Conservation (phyloP, 148 eudicot genomes). For the Camellia japonica region DNA sequence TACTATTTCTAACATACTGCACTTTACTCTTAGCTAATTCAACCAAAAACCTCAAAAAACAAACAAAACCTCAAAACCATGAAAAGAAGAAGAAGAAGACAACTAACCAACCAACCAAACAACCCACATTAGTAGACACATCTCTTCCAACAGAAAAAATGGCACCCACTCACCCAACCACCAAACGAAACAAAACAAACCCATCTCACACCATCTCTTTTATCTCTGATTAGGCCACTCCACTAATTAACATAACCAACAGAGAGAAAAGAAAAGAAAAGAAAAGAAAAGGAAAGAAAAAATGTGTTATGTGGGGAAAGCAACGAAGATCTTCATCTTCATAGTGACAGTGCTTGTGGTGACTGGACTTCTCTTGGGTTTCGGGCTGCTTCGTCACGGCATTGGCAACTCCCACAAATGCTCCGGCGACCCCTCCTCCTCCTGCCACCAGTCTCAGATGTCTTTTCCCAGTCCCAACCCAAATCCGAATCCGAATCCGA, state of each 20-base stretch:
- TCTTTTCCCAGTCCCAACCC: slow-evolving; percentile 3
- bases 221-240: no score
- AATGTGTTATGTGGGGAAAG: slow-evolving; percentile 96
- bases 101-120: neutral
- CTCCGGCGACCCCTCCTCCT: slow-evolving; percentile 18
- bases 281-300: neutral
- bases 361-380: slow-evolving; percentile 60
- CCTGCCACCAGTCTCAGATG: slow-evolving; percentile 18
- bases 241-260: no score
- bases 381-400: slow-evolving; percentile 43
- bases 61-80: neutral
- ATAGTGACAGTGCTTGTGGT: slow-evolving; percentile 50
- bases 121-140: neutral
- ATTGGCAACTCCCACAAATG: slow-evolving; percentile 38
- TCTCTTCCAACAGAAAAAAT: no score
- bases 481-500: slow-evolving; percentile 12
- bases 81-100: neutral
- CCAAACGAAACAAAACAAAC: neutral
- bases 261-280: neutral
- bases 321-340: slow-evolving; percentile 95
- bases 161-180: neutral
- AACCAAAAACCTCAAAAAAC: neutral
- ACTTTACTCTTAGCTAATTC: neutral
- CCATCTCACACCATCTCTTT: slow-evolving; percentile 1
- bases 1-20: no score